phyloP scores from a whole-genome alignment of 1,284 basidiomycete genomes.

The Singerocomus rubriflavus region DNA sequence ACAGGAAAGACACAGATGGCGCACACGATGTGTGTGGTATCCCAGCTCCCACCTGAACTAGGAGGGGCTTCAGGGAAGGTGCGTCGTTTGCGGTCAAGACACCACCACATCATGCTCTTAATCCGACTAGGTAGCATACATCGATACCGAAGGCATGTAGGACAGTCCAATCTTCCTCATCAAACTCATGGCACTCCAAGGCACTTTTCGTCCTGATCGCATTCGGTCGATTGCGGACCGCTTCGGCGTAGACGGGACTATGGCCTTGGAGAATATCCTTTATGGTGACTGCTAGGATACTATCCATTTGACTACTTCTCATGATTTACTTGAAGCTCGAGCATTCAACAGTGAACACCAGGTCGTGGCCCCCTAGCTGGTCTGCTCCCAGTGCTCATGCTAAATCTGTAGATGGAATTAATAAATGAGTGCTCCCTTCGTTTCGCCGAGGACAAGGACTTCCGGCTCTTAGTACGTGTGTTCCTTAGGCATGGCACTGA shows the following conservation, averaged over 20 bases:
- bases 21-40: slow-evolving; percentile 87
- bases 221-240: slow-evolving; percentile 87
- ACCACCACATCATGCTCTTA: neutral
- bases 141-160: slow-evolving; percentile 81
- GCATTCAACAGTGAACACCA: slow-evolving; percentile 89
- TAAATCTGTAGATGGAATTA: slow-evolving; percentile 66
- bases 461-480: slow-evolving; percentile 58
- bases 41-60: slow-evolving; percentile 85
- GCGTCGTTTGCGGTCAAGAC: slow-evolving; percentile 4
- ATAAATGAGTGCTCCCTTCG: slow-evolving; percentile 82
- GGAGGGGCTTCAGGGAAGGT: slow-evolving; percentile 90
- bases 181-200: slow-evolving; percentile 35
- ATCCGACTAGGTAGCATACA: slow-evolving; percentile 73
- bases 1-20: slow-evolving; percentile 91
- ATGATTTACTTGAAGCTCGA: slow-evolving; percentile 47
- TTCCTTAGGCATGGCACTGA: neutral
- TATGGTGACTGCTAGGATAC: slow-evolving; percentile 56
- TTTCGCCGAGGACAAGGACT: slow-evolving; percentile 82
- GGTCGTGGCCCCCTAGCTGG: slow-evolving; percentile 35
- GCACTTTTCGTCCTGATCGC: slow-evolving; percentile 91
- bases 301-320: neutral
- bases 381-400: slow-evolving; percentile 7
- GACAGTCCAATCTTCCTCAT: neutral
- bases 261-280: slow-evolving; percentile 85
- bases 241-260: slow-evolving; percentile 83